These are phyloP conservation scores for Colletotrichum echinochloae DNA, from an alignment of 2,329 filamentous ascomycete species.

Conservation along the genomic window DNA sequence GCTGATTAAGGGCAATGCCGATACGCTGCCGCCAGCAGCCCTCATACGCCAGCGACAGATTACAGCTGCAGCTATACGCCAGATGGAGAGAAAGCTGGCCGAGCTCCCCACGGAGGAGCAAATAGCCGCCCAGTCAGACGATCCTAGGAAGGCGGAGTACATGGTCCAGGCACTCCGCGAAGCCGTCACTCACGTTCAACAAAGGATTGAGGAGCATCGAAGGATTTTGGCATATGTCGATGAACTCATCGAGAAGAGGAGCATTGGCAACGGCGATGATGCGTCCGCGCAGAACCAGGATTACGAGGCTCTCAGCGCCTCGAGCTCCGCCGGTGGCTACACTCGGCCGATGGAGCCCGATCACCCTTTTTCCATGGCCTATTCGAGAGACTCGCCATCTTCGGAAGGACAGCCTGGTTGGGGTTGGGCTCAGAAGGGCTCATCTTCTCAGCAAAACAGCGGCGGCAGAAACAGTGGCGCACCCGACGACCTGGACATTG, in stretches of 20 bases:
- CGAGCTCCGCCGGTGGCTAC: constrained; percentile 6
- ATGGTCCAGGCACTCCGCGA: not conserved
- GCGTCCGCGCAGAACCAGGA: constrained; percentile 6
- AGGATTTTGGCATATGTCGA: constrained; percentile 9
- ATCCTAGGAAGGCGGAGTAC: not conserved
- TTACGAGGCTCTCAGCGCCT: constrained; percentile 22
- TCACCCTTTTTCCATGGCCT: not conserved
- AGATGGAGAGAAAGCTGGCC: constrained; percentile 9
- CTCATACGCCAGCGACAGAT: constrained; percentile 9
- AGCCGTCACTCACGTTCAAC: not conserved
- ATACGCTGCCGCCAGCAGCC: not conserved
- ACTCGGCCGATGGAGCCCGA: not conserved
- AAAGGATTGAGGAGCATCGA: not conserved
- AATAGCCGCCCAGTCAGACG: not conserved
- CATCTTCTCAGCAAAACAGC: constrained; percentile 12
- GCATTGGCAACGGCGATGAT: not conserved
- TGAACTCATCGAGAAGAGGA: constrained; percentile 10
- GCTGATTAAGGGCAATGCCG: constrained; percentile 5
- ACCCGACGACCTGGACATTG: constrained; percentile 43
- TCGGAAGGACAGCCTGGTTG: constrained; percentile 8
- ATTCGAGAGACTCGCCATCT: constrained; percentile 18
- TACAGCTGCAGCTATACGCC: not conserved
- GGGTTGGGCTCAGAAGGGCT: constrained; percentile 17
- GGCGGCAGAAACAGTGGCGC: not conserved
- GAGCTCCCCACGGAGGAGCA: constrained; percentile 5